These are phyloP conservation scores for Hygrocybe punicea DNA, from an alignment of 768 basidiomycete species.

Conservation along the genomic window DNA sequence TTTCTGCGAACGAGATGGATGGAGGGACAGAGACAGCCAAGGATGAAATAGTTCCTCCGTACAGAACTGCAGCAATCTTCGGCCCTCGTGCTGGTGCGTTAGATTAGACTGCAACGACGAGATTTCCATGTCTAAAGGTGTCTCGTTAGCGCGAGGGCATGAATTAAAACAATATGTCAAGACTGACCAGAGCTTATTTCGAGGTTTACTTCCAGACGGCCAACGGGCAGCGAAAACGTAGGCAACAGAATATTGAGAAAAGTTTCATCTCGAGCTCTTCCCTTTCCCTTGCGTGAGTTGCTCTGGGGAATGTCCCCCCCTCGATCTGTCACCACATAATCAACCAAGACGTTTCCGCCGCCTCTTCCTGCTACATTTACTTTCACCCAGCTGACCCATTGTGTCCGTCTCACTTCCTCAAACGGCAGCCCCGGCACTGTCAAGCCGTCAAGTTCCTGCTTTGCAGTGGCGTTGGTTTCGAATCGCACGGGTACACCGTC, in stretches of 20 bases:
- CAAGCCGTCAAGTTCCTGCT: slow-evolving; percentile 34
- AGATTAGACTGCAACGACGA: slow-evolving; percentile 53
- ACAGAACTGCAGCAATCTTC: slow-evolving; percentile 54
- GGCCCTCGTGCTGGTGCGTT: slow-evolving; percentile 48
- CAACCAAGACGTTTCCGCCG: slow-evolving; percentile 53
- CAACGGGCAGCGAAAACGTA: slow-evolving; percentile 68
- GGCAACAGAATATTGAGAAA: slow-evolving; percentile 57
- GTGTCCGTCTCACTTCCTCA: slow-evolving; percentile 52
- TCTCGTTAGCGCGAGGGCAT: slow-evolving; percentile 10
- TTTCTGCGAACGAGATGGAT: slow-evolving; percentile 17
- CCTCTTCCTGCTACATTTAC: slow-evolving; percentile 51
- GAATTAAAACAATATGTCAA: slow-evolving; percentile 4
- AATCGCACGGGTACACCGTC: slow-evolving; percentile 64
- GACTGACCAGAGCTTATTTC: slow-evolving; percentile 51
- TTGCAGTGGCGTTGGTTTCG: slow-evolving; percentile 46
- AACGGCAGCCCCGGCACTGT: slow-evolving; percentile 41
- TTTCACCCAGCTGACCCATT: slow-evolving; percentile 66
- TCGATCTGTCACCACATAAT: slow-evolving; percentile 57
- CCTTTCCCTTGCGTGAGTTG: slow-evolving; percentile 21
- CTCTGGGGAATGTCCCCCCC: slow-evolving; percentile 5
- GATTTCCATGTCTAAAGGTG: slow-evolving; percentile 41
- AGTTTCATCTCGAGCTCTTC: slow-evolving; percentile 34
- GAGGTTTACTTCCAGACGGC: slow-evolving; percentile 60
- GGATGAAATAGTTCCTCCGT: slow-evolving; percentile 59
- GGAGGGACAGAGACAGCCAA: slow-evolving; percentile 42